A percentile compares a stretch with the other conserved stretches of the same genome.
These are phyloP conservation scores for Aureobasidium sp. DNA, from an alignment of 2,329 filamentous ascomycete genomes.

Conservation along the genomic window DNA sequence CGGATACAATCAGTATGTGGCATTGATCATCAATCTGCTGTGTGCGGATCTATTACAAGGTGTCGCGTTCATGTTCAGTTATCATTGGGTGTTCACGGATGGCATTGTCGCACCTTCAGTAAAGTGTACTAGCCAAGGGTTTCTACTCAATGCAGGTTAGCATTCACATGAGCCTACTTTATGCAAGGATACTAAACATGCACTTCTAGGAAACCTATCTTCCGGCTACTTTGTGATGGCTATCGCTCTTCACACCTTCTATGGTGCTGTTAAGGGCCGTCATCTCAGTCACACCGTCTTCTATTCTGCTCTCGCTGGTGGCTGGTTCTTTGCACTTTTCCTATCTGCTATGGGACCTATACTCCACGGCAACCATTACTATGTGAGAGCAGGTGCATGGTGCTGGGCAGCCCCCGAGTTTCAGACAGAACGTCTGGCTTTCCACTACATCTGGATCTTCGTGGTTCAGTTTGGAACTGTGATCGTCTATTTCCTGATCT, in stretches of 20 bases:
- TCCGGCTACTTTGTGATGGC: constrained; percentile 59
- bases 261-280: constrained; percentile 51
- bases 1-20: constrained; percentile 54
- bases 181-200: not conserved
- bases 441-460: constrained; percentile 61
- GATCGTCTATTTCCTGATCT: constrained; percentile 37
- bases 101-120: constrained; percentile 46
- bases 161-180: constrained; percentile 33
- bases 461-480: constrained; percentile 45
- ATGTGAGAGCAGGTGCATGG: constrained; percentile 59
- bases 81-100: constrained; percentile 48
- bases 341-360: constrained; percentile 47
- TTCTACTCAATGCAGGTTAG: constrained; percentile 55
- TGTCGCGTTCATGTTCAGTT: constrained; percentile 55
- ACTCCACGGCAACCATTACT: constrained; percentile 40
- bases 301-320: constrained; percentile 37
- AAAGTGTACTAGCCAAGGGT: constrained; percentile 58
- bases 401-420: constrained; percentile 56
- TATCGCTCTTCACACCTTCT: constrained; percentile 60
- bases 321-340: constrained; percentile 54
- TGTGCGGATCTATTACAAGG: constrained; percentile 61
- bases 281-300: constrained; percentile 45
- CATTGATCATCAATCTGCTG: constrained; percentile 62
- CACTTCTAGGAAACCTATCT: constrained; percentile 25
- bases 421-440: constrained; percentile 47